Evolutionary conservation across 768 basidiomycete genomes (phyloP), one percentile per base, ranked within the genome.

Genomic region (Phlebiopsis gigantea): DNA sequence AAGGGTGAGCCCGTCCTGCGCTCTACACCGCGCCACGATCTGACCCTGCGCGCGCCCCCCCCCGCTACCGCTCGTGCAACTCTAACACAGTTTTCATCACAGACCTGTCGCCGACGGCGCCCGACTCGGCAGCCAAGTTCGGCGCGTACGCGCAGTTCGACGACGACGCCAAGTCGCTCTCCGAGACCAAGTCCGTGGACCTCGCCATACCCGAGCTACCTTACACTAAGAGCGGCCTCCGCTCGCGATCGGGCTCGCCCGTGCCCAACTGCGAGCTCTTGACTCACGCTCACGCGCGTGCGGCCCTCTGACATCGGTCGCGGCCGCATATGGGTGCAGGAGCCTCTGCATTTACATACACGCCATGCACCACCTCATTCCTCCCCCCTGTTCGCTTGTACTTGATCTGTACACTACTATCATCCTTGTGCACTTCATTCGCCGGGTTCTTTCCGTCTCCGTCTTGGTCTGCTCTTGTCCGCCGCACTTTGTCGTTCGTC

Each of bases 201-300:
- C 56, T 57, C 26, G 28, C 24, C 6, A 42, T 57, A 12, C 56
- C 50, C 25, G 25, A 49, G 2, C 49, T 49, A 2, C 17, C 15
- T 7, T 57, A 57, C 43, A 29, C 48, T 10, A 15, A 19, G 41
- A 26, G 42, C 21, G 56, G 56, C 22, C 49, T 57, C 15, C 56
- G 56, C 28, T 19, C 56, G 28, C 56, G 56, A 2, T 57, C 56
- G 9, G 49, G 56, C 2, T 57, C 56, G 25, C 56, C 56, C 41
- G 34, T 41, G 49, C 56, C 56, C 25, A 49, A 57, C 25, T 49
- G 56, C 29, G 52, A 51, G 28, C 26, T 41, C 24, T 17, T 44
- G 55, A 46, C 54, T 17, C 17, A 39, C 12, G 17, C 34, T 10
- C 34, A 39, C 17, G 34, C 34, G n/a, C n/a, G n/a, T n/a, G n/a